phyloP scores from a whole-genome alignment of 2,329 filamentous ascomycete species.

The Colletotrichum liaoningense region DNA sequence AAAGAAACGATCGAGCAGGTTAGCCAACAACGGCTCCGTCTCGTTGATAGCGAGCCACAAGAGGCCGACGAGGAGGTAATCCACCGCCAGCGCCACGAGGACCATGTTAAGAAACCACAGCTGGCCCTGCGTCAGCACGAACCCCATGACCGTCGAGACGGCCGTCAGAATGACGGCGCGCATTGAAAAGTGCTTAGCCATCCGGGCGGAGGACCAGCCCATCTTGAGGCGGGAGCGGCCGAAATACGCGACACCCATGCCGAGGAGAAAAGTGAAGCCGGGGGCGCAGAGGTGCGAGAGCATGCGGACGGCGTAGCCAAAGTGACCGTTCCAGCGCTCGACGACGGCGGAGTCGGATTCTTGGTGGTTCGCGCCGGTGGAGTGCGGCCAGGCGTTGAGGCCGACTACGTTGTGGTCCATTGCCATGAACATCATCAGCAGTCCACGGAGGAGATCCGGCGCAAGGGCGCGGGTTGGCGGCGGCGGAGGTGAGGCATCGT shows the following conservation, averaged over 20 bases:
- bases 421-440: conserved; percentile 58
- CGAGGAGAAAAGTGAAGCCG: conserved; percentile 58
- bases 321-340: conserved; percentile 49
- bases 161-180: conserved; percentile 50
- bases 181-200: conserved; percentile 52
- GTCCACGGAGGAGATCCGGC: conserved; percentile 56
- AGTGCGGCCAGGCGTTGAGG: conserved; percentile 54
- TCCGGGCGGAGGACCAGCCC: conserved; percentile 50
- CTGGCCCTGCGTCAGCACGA: conserved; percentile 45
- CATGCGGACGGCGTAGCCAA: conserved; percentile 52
- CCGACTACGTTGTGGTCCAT: conserved; percentile 54
- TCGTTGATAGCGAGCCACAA: conserved; percentile 51
- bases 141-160: conserved; percentile 46
- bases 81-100: conserved; percentile 56
- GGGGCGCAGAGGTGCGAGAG: conserved; percentile 58
- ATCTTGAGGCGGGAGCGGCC: conserved; percentile 52
- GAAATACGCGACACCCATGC: conserved; percentile 58
- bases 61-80: conserved; percentile 56
- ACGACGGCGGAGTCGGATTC: conserved; percentile 51
- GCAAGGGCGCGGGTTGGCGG: conserved; percentile 48
- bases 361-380: conserved; percentile 45
- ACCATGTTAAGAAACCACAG: conserved; percentile 57
- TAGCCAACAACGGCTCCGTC: conserved; percentile 48
- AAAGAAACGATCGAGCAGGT: conserved; percentile 36
- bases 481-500: background rate